Percentiles rank a stretch among this genome's conserved stretches.
Conservation (phyloP, 192 early-diverging fungal genomes). For the Backusella sp. region DNA sequence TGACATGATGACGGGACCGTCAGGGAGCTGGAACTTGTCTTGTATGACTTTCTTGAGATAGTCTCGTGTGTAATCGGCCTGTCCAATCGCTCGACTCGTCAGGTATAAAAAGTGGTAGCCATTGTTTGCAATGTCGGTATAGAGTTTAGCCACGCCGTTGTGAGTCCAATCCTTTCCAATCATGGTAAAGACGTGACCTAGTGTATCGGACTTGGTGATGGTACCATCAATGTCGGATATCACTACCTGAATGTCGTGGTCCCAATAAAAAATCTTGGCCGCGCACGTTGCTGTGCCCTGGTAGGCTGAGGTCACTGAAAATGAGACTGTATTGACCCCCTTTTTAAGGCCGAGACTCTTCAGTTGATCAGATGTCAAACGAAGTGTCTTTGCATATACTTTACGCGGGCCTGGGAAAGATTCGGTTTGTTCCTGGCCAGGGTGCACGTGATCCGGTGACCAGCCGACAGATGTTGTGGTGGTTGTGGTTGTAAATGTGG, state of each 20-base stretch:
- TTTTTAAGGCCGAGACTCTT: conserved; percentile 76
- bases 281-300: conserved; percentile 78
- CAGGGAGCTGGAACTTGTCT: conserved; percentile 82
- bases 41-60: conserved; percentile 92
- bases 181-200: conserved; percentile 97
- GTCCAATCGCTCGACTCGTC: conserved; percentile 95
- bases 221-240: conserved; percentile 99
- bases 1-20: conserved; percentile 94
- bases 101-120: conserved; percentile 96
- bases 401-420: conserved; percentile 19
- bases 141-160: conserved; percentile 93
- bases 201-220: conserved; percentile 96
- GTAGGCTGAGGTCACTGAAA: conserved; percentile 77
- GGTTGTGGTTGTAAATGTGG: conserved; percentile 38
- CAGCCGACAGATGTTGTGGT: conserved; percentile 35
- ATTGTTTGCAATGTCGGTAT: conserved; percentile 91
- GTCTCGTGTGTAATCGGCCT: conserved; percentile 85
- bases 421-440: conserved; percentile 6
- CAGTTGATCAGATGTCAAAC: conserved; percentile 93
- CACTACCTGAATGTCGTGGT: conserved; percentile 80
- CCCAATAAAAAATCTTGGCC: conserved; percentile 91
- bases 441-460: conserved; percentile 23
- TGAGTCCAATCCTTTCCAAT: conserved; percentile 99
- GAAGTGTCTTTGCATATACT: conserved; percentile 85
- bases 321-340: conserved; percentile 89